phyloP scores from a whole-genome alignment of 805 yeast species.

The Hanseniaspora hatyaiensis region DNA sequence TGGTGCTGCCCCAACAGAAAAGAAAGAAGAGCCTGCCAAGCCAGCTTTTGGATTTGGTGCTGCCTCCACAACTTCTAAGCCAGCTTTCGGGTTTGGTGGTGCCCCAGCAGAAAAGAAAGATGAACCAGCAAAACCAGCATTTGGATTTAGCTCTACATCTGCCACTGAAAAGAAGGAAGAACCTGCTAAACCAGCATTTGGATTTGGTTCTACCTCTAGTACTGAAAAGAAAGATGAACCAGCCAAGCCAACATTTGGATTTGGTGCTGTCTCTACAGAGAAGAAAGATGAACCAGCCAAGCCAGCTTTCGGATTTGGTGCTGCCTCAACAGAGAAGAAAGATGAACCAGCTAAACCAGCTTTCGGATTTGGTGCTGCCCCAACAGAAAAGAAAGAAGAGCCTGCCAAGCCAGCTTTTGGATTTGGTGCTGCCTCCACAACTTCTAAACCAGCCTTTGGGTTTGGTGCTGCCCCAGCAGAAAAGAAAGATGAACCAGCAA shows the following conservation, averaged over 20 bases:
- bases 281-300: constrained; percentile 14
- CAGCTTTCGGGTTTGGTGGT: constrained; percentile 18
- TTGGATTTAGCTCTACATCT: constrained; percentile 15
- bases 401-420: constrained; percentile 17
- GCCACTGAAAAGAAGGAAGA: background rate
- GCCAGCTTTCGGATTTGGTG: constrained; percentile 2
- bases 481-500: constrained; percentile 1
- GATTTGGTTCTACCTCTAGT: background rate
- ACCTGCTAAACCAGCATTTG: background rate
- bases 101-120: constrained; percentile 10
- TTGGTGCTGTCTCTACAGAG: constrained; percentile 13
- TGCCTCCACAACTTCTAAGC: too few relatives aligned
- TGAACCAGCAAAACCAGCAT: constrained; percentile 12
- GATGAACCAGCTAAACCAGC: constrained; percentile 17
- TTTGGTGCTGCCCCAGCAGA: constrained; percentile 17
- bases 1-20: constrained; percentile 11
- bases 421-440: constrained; percentile 17
- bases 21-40: too few relatives aligned
- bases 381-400: constrained; percentile 9
- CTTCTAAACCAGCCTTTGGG: constrained; percentile 17
- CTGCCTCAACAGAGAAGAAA: background rate
- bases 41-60: background rate
- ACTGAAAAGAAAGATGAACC: constrained; percentile 5
- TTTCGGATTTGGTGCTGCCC: constrained; percentile 13
- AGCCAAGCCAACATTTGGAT: too few relatives aligned